These are phyloP conservation scores for Ophiosphaerella herpotricha DNA, from an alignment of 2,329 filamentous ascomycete genomes.

Conservation along the genomic window DNA sequence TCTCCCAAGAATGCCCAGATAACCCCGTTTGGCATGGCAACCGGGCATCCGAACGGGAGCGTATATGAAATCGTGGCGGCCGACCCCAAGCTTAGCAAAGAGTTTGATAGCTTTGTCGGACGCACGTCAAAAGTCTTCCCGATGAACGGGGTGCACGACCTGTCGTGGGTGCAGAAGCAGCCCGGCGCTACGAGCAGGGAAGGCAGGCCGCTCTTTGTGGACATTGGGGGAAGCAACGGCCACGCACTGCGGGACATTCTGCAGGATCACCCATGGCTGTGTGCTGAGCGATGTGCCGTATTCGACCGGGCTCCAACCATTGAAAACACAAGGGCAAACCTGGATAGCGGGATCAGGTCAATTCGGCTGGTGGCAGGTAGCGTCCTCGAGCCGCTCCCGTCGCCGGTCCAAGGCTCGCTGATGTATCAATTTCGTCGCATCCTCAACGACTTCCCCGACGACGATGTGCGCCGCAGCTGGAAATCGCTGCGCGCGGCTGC, in stretches of 20 bases:
- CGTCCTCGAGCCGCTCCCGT: background rate
- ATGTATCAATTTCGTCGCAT: background rate
- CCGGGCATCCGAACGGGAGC: background rate
- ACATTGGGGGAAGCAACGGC: background rate
- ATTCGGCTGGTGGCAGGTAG: background rate
- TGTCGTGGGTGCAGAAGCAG: background rate
- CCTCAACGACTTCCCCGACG: background rate
- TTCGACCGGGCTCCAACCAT: background rate
- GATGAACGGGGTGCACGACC: background rate
- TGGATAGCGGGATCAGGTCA: background rate
- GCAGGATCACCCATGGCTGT: background rate
- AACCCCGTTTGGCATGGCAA: background rate
- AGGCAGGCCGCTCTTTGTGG: slow-evolving; percentile 1
- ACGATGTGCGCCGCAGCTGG: background rate
- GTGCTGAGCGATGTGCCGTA: background rate
- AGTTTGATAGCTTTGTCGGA: background rate
- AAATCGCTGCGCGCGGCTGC: background rate
- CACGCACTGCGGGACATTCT: background rate
- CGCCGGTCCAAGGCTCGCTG: background rate
- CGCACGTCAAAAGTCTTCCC: slow-evolving; percentile 1
- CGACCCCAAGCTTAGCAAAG: slow-evolving; percentile 1
- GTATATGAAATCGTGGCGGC: background rate
- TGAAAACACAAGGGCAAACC: background rate
- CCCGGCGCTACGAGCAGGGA: background rate
- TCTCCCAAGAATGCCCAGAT: background rate